Evolutionary conservation across 75 land plant genomes (phyloP).

Genomic region (Cupressus sempervirens): DNA sequence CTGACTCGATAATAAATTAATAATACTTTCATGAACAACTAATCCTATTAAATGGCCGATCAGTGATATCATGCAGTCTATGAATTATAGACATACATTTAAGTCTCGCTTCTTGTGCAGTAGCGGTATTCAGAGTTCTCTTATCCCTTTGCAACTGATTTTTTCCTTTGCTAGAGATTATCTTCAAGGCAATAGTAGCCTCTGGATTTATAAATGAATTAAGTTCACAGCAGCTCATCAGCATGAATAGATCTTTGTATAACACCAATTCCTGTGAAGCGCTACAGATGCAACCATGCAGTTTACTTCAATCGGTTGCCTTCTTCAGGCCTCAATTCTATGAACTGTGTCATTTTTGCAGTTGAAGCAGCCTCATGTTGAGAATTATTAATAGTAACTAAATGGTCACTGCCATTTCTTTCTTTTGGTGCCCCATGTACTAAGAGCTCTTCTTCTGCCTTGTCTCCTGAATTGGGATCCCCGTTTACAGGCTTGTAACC

Average conservation of each 20-base stretch:
- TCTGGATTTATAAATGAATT: background rate
- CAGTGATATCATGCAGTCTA: background rate
- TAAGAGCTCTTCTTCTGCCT: background rate
- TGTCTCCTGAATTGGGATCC: conserved; percentile 22
- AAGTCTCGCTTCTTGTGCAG: background rate
- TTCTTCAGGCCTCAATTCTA: background rate
- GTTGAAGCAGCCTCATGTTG: background rate
- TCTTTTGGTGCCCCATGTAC: background rate
- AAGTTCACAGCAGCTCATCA: background rate
- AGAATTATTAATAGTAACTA: background rate
- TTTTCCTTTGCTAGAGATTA: background rate
- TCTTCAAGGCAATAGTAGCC: background rate
- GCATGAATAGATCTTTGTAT: conserved; percentile 1
- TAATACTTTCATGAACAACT: background rate
- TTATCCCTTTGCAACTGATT: background rate
- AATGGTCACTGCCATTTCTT: conserved; percentile 9
- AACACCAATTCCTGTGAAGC: background rate
- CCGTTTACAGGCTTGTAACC: conserved; percentile 27
- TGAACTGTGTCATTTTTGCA: background rate
- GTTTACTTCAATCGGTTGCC: background rate
- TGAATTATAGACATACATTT: background rate
- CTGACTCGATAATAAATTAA: background rate
- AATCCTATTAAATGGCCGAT: background rate
- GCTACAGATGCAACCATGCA: background rate
- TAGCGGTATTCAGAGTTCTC: background rate